Percentiles rank a stretch among this genome's conserved stretches.
These are phyloP conservation scores for Circinella minor DNA, from an alignment of 371 early-diverging fungal species.

Conservation along the genomic window DNA sequence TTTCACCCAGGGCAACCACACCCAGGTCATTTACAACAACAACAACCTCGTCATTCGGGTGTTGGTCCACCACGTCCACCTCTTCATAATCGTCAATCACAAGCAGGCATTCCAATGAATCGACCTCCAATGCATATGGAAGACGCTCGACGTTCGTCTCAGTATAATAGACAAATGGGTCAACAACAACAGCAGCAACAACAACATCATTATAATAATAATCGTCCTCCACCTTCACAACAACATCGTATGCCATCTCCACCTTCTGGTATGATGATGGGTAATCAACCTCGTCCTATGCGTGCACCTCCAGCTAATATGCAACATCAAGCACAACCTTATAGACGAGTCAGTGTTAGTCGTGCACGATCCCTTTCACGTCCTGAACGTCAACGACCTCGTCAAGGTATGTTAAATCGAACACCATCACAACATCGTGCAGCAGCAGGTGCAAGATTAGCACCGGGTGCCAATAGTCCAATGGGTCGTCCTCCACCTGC, in stretches of 20 bases:
- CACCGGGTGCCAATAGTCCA: constrained; percentile 13
- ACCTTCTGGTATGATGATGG: constrained; percentile 10
- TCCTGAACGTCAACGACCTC: constrained; percentile 54
- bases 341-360: constrained; percentile 29
- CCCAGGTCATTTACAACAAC: too few species aligned
- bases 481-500: neutral
- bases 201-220: neutral
- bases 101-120: constrained; percentile 4
- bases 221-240: neutral
- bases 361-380: constrained; percentile 49
- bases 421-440: constrained; percentile 43
- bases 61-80: neutral
- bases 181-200: neutral
- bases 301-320: constrained; percentile 5
- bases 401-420: constrained; percentile 46
- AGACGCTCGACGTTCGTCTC: neutral
- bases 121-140: constrained; percentile 6
- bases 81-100: neutral
- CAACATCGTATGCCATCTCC: constrained; percentile 25
- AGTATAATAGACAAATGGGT: constrained; percentile 3
- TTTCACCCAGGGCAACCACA: neutral
- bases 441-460: constrained; percentile 12
- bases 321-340: neutral
- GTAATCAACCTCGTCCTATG: constrained; percentile 2
- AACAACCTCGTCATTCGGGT: constrained; percentile 13